Base-by-base conservation (phyloP, 1,139 yeast genomes). In the Kodamaea alishanica region DNA sequence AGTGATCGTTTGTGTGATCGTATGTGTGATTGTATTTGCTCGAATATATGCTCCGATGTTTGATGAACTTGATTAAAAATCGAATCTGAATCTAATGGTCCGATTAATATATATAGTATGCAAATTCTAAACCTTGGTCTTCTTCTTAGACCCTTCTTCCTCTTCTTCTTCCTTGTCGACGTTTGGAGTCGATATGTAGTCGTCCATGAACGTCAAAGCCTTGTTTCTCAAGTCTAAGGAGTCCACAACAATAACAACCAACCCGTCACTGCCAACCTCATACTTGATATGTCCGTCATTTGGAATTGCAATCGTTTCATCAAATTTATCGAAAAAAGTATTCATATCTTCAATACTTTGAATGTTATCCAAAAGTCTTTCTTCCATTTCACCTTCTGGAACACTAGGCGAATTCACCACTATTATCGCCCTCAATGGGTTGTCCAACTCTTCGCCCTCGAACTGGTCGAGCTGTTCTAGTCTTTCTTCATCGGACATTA, bases 191-290 rank as follows among this genome's bases (percentile, higher is more conserved):
- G 46, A 54, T 32, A 48, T 50, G 45, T 58, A 69, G 7, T 56
- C 63, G 43, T 70, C 75, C 41, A 70, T 60, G 47, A 68, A 70
- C 38, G 51, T 50, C 49, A 68, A 56, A 10, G 61, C 70, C 29
- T 54, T 55, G 32, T 56, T 56, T 37, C 60, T 57, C 46, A 70
- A 55, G 28, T 57, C 58, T 35, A 47, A 38, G 10, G 58, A 52
- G 42, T 71, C 75, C 22, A 79, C 79, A 26, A 81, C 69, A 30
- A 81, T 69, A 30, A 81, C 81, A 41, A 81, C 82, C 42, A 81
- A 60, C 4, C 88, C 88, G 53, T 81, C 88, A 44, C 84, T 78
- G 5, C 85, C 85, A 6, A 81, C 84, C 50, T 81, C 87, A 51
- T 81, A 81, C 53, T 81, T 81, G 46, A 81, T 75, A 50, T 76